These are phyloP conservation scores for Dendrobium catenatum DNA, from an alignment of 106 monocot genomes.

Conservation along the genomic window DNA sequence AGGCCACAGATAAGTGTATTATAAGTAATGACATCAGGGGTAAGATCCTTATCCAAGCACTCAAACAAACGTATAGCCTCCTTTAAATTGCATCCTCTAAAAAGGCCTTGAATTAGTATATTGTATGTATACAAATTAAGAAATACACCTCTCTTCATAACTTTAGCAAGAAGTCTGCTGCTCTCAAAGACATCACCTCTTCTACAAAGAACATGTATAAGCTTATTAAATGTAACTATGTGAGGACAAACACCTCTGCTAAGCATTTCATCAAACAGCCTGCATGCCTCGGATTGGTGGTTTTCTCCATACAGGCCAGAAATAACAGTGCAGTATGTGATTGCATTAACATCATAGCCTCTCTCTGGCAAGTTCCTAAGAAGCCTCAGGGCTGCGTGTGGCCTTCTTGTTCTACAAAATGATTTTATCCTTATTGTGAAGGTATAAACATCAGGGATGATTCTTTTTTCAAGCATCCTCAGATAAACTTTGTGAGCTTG, in stretches of 20 bases:
- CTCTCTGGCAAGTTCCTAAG: constrained; percentile 63
- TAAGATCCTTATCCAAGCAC: constrained; percentile 30
- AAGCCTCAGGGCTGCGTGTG: constrained; percentile 65
- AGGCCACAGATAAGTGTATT: constrained; percentile 79
- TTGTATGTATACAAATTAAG: constrained; percentile 73
- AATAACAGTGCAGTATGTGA: constrained; percentile 50
- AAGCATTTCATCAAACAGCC: constrained; percentile 85
- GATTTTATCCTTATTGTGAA: constrained; percentile 77
- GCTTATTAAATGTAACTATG: constrained; percentile 68
- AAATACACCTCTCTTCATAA: constrained; percentile 53
- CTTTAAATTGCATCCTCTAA: constrained; percentile 34
- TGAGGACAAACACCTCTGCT: constrained; percentile 34
- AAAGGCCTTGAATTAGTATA: constrained; percentile 76
- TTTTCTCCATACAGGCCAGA: constrained; percentile 51
- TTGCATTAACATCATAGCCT: constrained; percentile 46
- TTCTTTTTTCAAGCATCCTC: constrained; percentile 63
- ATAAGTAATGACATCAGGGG: constrained; percentile 73
- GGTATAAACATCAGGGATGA: constrained; percentile 62
- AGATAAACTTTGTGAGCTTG: constrained; percentile 93
- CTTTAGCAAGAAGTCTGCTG: constrained; percentile 53
- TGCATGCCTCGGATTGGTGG: constrained; percentile 29
- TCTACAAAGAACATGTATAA: constrained; percentile 65
- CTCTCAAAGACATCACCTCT: constrained; percentile 54
- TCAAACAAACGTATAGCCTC: constrained; percentile 56
- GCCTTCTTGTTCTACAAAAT: constrained; percentile 68